phyloP scores from a whole-genome alignment of 2,329 filamentous ascomycete genomes.

The Ceratocystis papillata region DNA sequence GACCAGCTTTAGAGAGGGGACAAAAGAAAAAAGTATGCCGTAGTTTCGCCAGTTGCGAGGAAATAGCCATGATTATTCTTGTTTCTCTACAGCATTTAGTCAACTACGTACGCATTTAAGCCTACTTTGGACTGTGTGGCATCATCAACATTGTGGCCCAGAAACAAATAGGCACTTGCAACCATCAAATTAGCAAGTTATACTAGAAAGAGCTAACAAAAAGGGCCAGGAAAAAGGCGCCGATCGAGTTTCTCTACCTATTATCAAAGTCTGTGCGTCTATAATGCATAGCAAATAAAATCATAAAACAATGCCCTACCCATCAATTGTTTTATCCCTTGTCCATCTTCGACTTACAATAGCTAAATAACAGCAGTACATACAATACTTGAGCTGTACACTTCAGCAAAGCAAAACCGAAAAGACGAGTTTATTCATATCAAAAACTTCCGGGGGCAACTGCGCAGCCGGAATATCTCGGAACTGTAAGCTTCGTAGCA shows the following conservation, averaged over 20 bases:
- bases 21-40: neutral
- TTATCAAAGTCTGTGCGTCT: constrained; percentile 7
- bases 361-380: neutral
- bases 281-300: neutral
- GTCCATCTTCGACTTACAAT: neutral
- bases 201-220: neutral
- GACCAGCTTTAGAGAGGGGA: neutral
- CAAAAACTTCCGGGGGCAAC: neutral
- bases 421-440: no score
- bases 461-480: neutral
- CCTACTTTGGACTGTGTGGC: neutral
- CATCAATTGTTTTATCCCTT: neutral
- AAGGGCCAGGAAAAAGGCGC: neutral
- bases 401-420: neutral
- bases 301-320: neutral
- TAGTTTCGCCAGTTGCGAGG: no score
- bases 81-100: no score
- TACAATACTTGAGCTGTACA: neutral
- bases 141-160: neutral
- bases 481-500: neutral
- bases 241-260: neutral
- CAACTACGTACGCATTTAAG: no score
- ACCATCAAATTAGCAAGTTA: neutral
- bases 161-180: neutral
- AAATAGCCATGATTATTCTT: no score